Base-by-base conservation (phyloP, 148 eudicot species). In the Amaranthus cruentus region DNA sequence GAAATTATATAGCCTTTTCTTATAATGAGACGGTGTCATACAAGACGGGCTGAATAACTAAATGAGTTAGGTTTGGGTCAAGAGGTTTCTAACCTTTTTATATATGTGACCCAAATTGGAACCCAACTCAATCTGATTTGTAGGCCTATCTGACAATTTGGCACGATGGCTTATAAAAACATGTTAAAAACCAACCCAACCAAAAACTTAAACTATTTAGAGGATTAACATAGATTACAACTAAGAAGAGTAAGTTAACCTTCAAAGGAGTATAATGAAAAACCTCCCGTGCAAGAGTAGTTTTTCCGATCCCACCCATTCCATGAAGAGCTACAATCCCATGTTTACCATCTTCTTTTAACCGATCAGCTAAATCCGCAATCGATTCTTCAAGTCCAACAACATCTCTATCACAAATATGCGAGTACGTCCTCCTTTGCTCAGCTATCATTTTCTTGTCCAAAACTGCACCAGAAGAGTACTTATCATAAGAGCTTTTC, bases 291-390 rank as follows among this genome's bases (percentile, higher is more conserved):
- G 78, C 71, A 15, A 75, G 78, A 63, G 82, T 69, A 10, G 78
- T 79, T 46, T 79, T 75, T 7, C 78, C 82, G 2, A 79, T 60
- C 7, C 75, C 78, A 54, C 78, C 78, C 78, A 75, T 74, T 11
- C 82, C 82, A 63, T 60, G 54, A 48, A 75, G 66, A 8, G 58
- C 56, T 59, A 79, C 75, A 21, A 75, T 12, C 9, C 6, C 47
- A 0, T 13, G 49, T 9, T 58, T 12, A 18, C 21, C 54, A 47
- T 7, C 4, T 21, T 2, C 4, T 21, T 5, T 6, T 13, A 75
- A 59, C 14, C 1, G 6, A 9, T 21, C 11, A 6, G 47, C 46
- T 43, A 75, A 3, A n/a, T 15, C 6, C 6, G 2, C 10, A 3
- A 50, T 47, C 10, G 13, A 9, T 5, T 68, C 9, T 2, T 68